These are phyloP conservation scores for Boletus sp. DNA, from an alignment of 768 basidiomycete genomes.

Conservation along the genomic window DNA sequence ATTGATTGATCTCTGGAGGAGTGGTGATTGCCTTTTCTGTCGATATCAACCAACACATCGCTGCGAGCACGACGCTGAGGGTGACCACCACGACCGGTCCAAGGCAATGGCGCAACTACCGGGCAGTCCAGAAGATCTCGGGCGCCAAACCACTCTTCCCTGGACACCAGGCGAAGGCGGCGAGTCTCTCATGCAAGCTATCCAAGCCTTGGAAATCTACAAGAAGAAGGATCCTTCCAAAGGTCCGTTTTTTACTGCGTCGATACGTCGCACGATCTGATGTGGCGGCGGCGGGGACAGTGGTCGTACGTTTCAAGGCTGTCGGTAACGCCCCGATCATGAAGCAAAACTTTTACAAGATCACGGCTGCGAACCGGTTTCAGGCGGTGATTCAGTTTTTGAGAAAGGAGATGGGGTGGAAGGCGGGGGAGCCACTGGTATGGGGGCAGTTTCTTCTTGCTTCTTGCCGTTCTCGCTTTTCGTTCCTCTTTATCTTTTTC, in stretches of 20 bases:
- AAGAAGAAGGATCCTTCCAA: conserved; percentile 82
- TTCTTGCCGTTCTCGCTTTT: not conserved
- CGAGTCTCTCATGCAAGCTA: conserved; percentile 41
- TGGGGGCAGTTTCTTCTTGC: conserved; percentile 19
- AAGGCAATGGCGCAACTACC: conserved; percentile 27
- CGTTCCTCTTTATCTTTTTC: not conserved
- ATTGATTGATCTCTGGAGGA: too few relatives aligned
- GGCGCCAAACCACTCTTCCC: conserved; percentile 28
- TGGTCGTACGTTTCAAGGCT: conserved; percentile 95
- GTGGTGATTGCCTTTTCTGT: conserved; percentile 17
- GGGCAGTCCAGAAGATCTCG: conserved; percentile 35
- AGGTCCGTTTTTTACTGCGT: conserved; percentile 39
- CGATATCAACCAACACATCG: not conserved
- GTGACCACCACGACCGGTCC: conserved; percentile 5
- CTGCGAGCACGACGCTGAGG: not conserved
- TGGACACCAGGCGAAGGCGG: conserved; percentile 34
- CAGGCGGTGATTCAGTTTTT: conserved; percentile 94
- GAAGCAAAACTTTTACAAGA: conserved; percentile 99
- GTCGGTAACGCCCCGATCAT: conserved; percentile 98
- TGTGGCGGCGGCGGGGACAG: conserved; percentile 38
- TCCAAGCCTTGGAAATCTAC: conserved; percentile 79
- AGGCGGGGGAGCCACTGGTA: conserved; percentile 81
- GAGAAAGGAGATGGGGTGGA: conserved; percentile 85
- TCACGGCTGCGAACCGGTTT: conserved; percentile 90
- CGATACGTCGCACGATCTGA: not conserved